Evolutionary conservation across 2,329 filamentous ascomycete genomes (phyloP), one percentile per base, ranked within the genome.

Genomic region (Stachybotrys echinatus): DNA sequence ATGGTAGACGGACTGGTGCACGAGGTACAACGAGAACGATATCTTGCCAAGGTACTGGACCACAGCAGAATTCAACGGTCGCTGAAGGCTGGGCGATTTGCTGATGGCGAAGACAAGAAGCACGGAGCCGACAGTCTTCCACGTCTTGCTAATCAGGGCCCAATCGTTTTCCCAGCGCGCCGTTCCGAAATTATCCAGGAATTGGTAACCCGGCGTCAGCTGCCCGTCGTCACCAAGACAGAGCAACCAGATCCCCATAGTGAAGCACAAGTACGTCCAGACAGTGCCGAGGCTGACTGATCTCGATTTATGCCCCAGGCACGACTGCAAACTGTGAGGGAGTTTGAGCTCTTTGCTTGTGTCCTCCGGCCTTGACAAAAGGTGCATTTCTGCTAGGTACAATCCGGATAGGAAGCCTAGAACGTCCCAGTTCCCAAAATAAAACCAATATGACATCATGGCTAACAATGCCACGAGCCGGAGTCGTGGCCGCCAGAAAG

Each of bases 1-100:
- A 22, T 52, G 51, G 48, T 52, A 52, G 40, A 52, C 42, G 17
- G 48, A 50, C 43, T 52, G 51, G 37, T 52, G 51, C 31, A 52
- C 51, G 22, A 52, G 31, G 23, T 52, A 52, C 5, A 52, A 45
- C 10, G 51, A 48, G 45, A 52, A 52, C 2, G 51, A 52, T 22
- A 52, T 27, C 42, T 50, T 52, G 23, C 51, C 51, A 5, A 52
- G 42, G 34, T 52, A 52, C 21, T 52, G 51, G 27, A 52, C 48
- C 14, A 45, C 40, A 17, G 17, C 22, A 21, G 51, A 52, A 39
- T 52, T 46, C 8, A 52, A 46, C 27, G 48, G 48, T 17, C 42
- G 48, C 14, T 52, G 51, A 22, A 52, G 48, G 31, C 38, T 19
- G 14, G 22, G 14, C 23, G 51, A 48, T 23, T 52, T 50, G 48